These are phyloP conservation scores for Eucalyptus cloeziana DNA, from an alignment of 345 rosid species.

Conservation along the genomic window DNA sequence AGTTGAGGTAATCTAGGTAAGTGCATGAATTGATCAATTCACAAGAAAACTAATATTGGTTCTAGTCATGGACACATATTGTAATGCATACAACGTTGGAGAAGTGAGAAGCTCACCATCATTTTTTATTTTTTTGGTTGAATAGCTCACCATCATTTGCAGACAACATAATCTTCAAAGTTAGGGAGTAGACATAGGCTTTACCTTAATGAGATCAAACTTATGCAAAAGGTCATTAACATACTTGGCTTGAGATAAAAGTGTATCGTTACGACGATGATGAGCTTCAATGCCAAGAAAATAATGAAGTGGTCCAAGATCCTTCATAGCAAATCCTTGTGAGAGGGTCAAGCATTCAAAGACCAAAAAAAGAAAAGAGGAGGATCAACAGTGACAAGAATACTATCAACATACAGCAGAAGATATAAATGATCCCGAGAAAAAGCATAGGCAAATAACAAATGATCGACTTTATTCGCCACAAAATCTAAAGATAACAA, in stretches of 20 bases:
- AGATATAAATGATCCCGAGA: background rate
- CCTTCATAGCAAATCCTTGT: background rate
- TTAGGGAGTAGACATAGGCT: background rate
- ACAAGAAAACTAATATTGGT: background rate
- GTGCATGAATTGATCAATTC: background rate
- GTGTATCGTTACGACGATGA: background rate
- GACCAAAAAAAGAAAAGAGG: background rate
- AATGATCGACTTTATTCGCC: background rate
- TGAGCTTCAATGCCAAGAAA: background rate
- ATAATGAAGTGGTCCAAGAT: background rate
- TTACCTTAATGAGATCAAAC: background rate
- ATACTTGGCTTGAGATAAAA: background rate
- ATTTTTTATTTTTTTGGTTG: too few relatives aligned
- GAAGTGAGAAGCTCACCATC: background rate
- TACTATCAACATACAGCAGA: background rate
- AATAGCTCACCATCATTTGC: too few relatives aligned
- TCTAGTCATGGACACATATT: background rate
- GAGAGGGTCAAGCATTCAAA: background rate
- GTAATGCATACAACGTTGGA: background rate
- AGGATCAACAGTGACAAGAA: background rate
- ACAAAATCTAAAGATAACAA: background rate
- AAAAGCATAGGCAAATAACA: background rate
- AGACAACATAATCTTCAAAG: background rate
- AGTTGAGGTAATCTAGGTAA: background rate
- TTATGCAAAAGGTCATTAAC: background rate